These are phyloP conservation scores for Alternaria alternata DNA, from an alignment of 2,329 filamentous ascomycete genomes.

Conservation along the genomic window DNA sequence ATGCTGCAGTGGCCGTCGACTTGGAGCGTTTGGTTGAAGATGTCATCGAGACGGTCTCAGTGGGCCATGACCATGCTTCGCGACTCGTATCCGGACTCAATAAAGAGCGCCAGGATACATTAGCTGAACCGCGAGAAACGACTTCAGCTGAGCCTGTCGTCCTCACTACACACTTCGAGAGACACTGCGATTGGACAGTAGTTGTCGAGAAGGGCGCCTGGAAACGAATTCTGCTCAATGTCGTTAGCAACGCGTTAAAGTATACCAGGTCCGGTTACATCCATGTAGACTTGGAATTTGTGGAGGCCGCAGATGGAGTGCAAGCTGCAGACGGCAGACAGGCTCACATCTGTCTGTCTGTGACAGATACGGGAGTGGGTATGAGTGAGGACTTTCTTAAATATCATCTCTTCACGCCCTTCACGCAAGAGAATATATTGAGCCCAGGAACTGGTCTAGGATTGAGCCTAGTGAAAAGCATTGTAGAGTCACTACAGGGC, in stretches of 20 bases:
- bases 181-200: slow-evolving; percentile 11
- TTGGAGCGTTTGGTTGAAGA: slow-evolving; percentile 13
- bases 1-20: background rate
- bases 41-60: slow-evolving; percentile 11
- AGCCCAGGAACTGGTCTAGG: slow-evolving; percentile 33
- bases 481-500: slow-evolving; percentile 31
- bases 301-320: background rate
- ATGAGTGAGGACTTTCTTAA: slow-evolving; percentile 33
- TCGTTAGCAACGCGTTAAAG: slow-evolving; percentile 36
- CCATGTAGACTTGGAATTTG: slow-evolving; percentile 16
- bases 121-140: background rate
- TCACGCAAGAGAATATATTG: slow-evolving; percentile 33
- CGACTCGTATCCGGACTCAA: slow-evolving; percentile 6
- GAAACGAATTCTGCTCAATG: slow-evolving; percentile 31
- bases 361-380: slow-evolving; percentile 34
- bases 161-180: slow-evolving; percentile 14
- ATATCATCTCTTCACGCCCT: slow-evolving; percentile 30
- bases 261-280: slow-evolving; percentile 29
- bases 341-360: slow-evolving; percentile 41
- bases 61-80: slow-evolving; percentile 13
- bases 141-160: background rate
- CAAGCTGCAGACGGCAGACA: slow-evolving; percentile 2
- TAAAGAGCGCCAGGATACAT: slow-evolving; percentile 4
- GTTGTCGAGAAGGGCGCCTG: slow-evolving; percentile 20
- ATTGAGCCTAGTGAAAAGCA: slow-evolving; percentile 29